A percentile compares a stretch with the other conserved stretches of the same genome.
Conservation (phyloP, 805 yeast species). For the Hanseniaspora jakobsenii region DNA sequence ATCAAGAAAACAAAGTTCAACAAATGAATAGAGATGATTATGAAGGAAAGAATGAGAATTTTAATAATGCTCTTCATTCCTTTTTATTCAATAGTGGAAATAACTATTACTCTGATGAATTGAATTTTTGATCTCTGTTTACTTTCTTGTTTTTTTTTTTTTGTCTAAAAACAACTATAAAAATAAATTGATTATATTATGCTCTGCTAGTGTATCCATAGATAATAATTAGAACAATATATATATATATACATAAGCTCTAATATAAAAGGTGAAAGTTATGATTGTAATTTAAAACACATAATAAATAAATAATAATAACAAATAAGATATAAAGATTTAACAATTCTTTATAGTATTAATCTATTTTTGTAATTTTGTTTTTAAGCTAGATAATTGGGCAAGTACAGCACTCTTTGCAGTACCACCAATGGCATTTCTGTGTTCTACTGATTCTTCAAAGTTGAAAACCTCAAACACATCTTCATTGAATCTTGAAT, state of each 20-base stretch:
- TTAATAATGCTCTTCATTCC: background rate
- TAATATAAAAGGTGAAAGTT: no score
- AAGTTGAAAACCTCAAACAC: slow-evolving; percentile 80
- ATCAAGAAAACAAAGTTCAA: background rate
- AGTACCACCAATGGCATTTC: slow-evolving; percentile 94
- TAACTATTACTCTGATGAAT: slow-evolving; percentile 11
- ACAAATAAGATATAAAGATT: no score
- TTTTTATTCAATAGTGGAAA: slow-evolving; percentile 11
- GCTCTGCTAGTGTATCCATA: no score
- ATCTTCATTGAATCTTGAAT: slow-evolving; percentile 66
- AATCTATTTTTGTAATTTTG: slow-evolving; percentile 21
- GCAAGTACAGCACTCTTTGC: slow-evolving; percentile 78
- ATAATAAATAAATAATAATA: no score
- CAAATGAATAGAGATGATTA: background rate
- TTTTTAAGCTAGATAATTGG: slow-evolving; percentile 41
- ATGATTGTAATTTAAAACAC: no score
- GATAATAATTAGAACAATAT: no score
- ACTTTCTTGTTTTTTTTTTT: background rate
- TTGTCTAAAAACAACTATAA: background rate
- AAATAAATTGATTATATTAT: background rate
- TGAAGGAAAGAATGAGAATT: background rate
- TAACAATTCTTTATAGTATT: no score
- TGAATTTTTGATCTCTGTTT: slow-evolving; percentile 5
- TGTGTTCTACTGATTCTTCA: slow-evolving; percentile 89
- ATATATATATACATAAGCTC: no score